Base-by-base conservation (phyloP, 768 basidiomycete genomes). In the Trametes maxima region DNA sequence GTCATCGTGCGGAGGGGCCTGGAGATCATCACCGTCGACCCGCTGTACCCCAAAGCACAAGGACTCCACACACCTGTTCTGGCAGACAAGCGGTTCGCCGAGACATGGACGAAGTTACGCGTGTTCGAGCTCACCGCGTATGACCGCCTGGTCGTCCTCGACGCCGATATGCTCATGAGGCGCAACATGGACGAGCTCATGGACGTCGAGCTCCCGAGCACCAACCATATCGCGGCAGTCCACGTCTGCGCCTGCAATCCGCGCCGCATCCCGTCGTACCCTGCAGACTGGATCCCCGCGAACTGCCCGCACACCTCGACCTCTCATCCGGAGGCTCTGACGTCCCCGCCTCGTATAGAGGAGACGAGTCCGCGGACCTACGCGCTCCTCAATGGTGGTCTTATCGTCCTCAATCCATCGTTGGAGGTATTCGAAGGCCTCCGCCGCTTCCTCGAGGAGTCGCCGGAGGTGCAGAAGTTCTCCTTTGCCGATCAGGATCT, bases 221-320 rank as follows among this genome's bases (percentile, higher is more conserved):
- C 73, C n/a, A 91, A 87, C 63, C 86, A 88, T 74, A 95, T 98
- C 59, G 95, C 93, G 5, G 95, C 94, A 0, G 83, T 79, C 0
- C 95, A 96, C 66, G 95, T 86, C 14, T 99, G 96, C 70, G 87
- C 94, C 2, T 99, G 96, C 77, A 99, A 99, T 74, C 96, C 95
- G 7, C 83, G 86, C 43, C 88, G 85, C 70, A 72, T 96, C 19
- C 62, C 80, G 2, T 92, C 95, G 72, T 99, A 99, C 75, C 96
- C 96, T 7, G 67, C 74, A 3, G 94, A 97, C 71, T 99, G 96
- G 96, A 80, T 85, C 39, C 95, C 96, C n/a, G 86, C 77, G 61
- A 98, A 98, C 69, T 99, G 96, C 74, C 86, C 90, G 21, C 88
- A 94, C 72, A 88, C 89, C 5, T 74, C 79, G 7, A 72, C 81